These are phyloP conservation scores for Polygonum aviculare DNA, from an alignment of 148 eudicot genomes.

Conservation along the genomic window DNA sequence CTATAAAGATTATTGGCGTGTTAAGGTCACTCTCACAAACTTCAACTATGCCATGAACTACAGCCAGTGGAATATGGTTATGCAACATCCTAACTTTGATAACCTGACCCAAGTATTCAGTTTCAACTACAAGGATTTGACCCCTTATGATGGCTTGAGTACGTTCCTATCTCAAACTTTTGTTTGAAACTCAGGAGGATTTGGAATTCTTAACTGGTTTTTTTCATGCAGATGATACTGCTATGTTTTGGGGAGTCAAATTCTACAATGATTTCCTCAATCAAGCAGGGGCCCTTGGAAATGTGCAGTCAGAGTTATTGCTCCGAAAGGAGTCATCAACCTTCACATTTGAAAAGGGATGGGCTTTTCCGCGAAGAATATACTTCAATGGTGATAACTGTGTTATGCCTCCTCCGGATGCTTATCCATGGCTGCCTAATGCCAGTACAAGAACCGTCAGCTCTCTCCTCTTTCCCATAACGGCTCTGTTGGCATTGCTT, in stretches of 20 bases:
- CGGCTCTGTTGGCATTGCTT: slow-evolving; percentile 14
- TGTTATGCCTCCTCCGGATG: slow-evolving; percentile 63
- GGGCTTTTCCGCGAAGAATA: slow-evolving; percentile 58
- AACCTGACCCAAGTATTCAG: slow-evolving; percentile 84
- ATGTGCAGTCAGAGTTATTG: slow-evolving; percentile 53
- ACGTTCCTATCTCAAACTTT: slow-evolving; percentile 19
- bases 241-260: slow-evolving; percentile 61
- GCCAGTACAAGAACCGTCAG: slow-evolving; percentile 13
- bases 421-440: slow-evolving; percentile 54
- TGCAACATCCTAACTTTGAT: slow-evolving; percentile 86
- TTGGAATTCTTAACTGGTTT: background rate
- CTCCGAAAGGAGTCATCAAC: slow-evolving; percentile 41
- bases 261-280: slow-evolving; percentile 43
- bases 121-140: slow-evolving; percentile 78
- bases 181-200: background rate
- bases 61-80: slow-evolving; percentile 68
- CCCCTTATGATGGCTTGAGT: slow-evolving; percentile 70
- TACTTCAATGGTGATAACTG: slow-evolving; percentile 65
- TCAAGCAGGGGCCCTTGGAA: slow-evolving; percentile 47
- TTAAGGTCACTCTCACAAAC: slow-evolving; percentile 67
- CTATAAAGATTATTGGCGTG: slow-evolving; percentile 87
- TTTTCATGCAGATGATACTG: slow-evolving; percentile 46
- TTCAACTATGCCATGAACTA: slow-evolving; percentile 74
- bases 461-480: slow-evolving; percentile 17
- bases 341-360: slow-evolving; percentile 55